Percentiles rank a stretch among this genome's conserved stretches.
Conservation (phyloP, 768 basidiomycete species). For the Pholiota microspora region DNA sequence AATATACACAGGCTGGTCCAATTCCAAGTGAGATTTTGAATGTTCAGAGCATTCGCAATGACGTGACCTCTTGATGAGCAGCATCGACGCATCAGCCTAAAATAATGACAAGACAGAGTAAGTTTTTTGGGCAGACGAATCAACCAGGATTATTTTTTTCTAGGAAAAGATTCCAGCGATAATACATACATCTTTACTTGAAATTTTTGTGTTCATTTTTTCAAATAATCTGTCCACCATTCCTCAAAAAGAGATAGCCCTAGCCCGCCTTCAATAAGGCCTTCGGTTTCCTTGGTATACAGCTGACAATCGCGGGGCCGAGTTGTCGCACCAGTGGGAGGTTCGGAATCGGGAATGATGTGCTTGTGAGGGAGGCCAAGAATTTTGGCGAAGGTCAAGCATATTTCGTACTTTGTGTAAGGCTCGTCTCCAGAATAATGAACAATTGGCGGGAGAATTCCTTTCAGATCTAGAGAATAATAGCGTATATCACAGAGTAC, state of each 20-base stretch:
- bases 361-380: constrained; percentile 71
- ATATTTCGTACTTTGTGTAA: constrained; percentile 93
- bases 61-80: background rate
- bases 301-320: constrained; percentile 83
- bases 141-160: background rate
- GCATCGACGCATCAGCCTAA: background rate
- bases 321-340: constrained; percentile 67
- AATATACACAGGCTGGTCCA: too few species aligned
- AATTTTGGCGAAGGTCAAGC: constrained; percentile 70
- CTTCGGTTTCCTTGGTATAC: constrained; percentile 72
- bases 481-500: too few species aligned
- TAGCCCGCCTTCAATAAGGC: constrained; percentile 58
- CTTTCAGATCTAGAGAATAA: constrained; percentile 35
- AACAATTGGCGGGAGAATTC: constrained; percentile 63
- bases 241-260: constrained; percentile 71
- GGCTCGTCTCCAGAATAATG: constrained; percentile 85
- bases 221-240: constrained; percentile 73
- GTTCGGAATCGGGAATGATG: constrained; percentile 68
- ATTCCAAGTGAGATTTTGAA: background rate
- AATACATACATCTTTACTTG: background rate
- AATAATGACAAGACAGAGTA: too few species aligned
- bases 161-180: background rate
- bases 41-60: background rate
- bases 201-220: constrained; percentile 12
- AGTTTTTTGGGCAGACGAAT: too few species aligned